phyloP scores from a whole-genome alignment of 208 protist genomes.

The Leishmania major region DNA sequence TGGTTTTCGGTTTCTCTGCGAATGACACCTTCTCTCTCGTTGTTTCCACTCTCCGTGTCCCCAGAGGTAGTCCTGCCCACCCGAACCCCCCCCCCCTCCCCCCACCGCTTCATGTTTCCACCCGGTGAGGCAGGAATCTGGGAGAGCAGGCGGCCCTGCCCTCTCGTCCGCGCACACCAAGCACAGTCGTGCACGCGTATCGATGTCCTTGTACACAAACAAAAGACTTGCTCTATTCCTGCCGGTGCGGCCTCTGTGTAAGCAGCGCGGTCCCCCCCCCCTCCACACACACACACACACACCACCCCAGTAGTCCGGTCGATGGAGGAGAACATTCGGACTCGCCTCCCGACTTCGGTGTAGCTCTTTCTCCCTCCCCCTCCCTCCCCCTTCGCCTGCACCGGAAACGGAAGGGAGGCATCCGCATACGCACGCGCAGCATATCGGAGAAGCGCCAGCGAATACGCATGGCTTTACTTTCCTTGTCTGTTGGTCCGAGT shows the following conservation, averaged over 20 bases:
- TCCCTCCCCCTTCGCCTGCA: background rate
- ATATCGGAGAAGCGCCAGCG: background rate
- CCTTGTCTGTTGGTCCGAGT: background rate
- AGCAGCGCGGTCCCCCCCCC: background rate
- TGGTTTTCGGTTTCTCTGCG: background rate
- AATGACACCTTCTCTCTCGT: slow-evolving; percentile 2
- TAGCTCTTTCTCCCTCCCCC: too few relatives aligned
- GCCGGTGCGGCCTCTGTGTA: background rate
- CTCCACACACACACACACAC: background rate
- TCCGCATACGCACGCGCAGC: background rate
- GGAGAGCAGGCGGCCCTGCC: background rate
- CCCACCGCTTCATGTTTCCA: background rate
- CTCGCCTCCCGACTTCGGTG: background rate
- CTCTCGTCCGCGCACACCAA: background rate
- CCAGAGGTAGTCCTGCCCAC: background rate
- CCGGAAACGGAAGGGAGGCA: background rate
- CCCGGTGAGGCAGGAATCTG: background rate
- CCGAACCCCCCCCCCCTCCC: background rate
- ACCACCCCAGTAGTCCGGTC: background rate
- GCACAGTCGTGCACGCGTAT: background rate
- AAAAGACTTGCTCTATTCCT: background rate
- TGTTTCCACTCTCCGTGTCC: background rate
- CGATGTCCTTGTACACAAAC: background rate
- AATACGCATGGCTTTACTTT: background rate
- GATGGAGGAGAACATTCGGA: background rate